Base-by-base conservation (phyloP, 2,329 filamentous ascomycete species). In the Penicillium sp. region DNA sequence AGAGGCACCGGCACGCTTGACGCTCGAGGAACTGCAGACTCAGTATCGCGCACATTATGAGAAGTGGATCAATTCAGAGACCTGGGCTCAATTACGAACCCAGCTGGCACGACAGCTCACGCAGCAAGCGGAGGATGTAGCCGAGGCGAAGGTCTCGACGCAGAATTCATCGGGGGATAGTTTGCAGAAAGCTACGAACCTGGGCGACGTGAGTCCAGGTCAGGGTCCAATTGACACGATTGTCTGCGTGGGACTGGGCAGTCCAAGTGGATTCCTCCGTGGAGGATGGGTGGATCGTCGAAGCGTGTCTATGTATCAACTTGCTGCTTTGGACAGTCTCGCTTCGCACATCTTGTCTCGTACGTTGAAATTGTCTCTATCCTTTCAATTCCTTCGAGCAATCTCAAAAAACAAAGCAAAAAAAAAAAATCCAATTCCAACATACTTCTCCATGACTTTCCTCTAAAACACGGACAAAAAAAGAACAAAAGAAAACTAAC, bases 231-330 rank as follows among this genome's bases (percentile, higher is more conserved):
- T 68, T 4, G 56, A 65, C 7, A 59, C 56, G 2, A 63, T 70
- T 42, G 61, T 72, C 24, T 72, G 69, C 40, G 61, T 72, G 43
- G 69, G 68, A 3, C 61, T 73, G 3, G 70, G 70, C 3, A 72
- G 69, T 47, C 66, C 64, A 5, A 72, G 69, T 45, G 70, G 70
- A 2, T 68, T 72, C 39, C 56, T 70, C 32, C 65, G 67, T 25
- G 69, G 67, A 25, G 70, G 70, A 4, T 70, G 67, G 66, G 68
- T 72, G 26, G 70, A 73, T 58, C 62, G 70, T 4, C 59, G 70
- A 28, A 56, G 49, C 44, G 67, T 73, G 2, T 70, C 68, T 5
- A 58, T 71, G 54, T 70, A 67, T 55, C 70, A 73, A 48, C 61
- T 73, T 39, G 68, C 66, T 8, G 69, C 68, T 12, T 47, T 73